These are phyloP conservation scores for Coemansia sp. DNA, from an alignment of 192 early-diverging fungal genomes.

Conservation along the genomic window DNA sequence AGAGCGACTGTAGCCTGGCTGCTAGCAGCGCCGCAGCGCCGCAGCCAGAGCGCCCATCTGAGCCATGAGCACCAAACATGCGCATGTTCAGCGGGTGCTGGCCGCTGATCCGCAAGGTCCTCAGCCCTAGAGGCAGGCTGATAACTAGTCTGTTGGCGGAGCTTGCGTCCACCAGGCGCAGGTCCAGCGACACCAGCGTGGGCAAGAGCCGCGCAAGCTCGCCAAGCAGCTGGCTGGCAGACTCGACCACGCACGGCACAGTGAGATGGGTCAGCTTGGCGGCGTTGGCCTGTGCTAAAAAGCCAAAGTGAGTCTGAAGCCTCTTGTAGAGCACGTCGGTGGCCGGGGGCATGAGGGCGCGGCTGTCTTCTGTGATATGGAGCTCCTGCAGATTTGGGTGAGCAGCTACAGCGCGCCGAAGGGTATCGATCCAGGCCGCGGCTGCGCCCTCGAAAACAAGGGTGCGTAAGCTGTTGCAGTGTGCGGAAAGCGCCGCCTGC, in stretches of 20 bases:
- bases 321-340: conserved; percentile 20
- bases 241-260: conserved; percentile 38
- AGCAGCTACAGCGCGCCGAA: conserved; percentile 23
- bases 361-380: conserved; percentile 40
- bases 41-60: background rate
- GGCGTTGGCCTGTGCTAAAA: conserved; percentile 8
- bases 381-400: conserved; percentile 26
- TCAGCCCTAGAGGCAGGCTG: conserved; percentile 17
- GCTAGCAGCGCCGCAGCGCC: conserved; percentile 3
- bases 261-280: conserved; percentile 36
- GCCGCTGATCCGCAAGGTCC: conserved; percentile 20
- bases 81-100: conserved; percentile 37
- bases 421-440: conserved; percentile 30
- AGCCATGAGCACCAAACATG: conserved; percentile 18
- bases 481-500: conserved; percentile 17
- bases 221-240: conserved; percentile 21
- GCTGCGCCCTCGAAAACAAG: conserved; percentile 39
- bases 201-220: conserved; percentile 24
- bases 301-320: conserved; percentile 10
- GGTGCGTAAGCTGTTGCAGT: conserved; percentile 18
- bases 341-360: conserved; percentile 35
- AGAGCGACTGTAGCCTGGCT: conserved; percentile 7
- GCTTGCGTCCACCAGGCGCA: conserved; percentile 40
- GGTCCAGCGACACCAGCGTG: conserved; percentile 20
- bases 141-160: conserved; percentile 22